Evolutionary conservation across 2,329 filamentous ascomycete genomes (phyloP), one percentile per base, ranked within the genome.

Genomic region (Aspergillus japonicus): DNA sequence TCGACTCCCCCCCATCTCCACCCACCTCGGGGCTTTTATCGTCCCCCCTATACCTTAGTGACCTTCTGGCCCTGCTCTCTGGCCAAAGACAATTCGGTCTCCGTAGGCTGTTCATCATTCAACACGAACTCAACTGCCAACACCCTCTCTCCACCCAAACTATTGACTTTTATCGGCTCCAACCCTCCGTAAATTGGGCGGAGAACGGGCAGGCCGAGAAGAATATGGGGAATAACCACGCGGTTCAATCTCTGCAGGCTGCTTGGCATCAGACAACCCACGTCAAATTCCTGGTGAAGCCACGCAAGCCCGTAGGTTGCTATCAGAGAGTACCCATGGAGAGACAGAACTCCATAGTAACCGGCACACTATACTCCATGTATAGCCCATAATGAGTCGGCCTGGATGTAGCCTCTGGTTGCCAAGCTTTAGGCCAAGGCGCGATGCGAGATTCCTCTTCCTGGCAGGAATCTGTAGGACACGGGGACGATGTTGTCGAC

Each of bases 381-480:
- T 42, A 19, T n/a, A 42, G 14, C 39, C 39, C 39, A 42, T 55
- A 48, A 55, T 48, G 53, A 55, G 23, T 48, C 53, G 12, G 26
- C 33, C 53, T 55, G 33, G 53, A 42, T 47, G 44, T 29, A 55
- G 42, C 24, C 53, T 48, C 26, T 31, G 23, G 53, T 55, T 55
- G 53, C 53, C 53, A 55, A 55, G 53, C 53, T 55, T 55, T 55
- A 16, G 53, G 53, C 35, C 24, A 16, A 39, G 35, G 42, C 51
- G 33, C 42, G 33, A 47, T 54, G 6, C 24, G 16, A 31, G 24
- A 42, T 23, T 39, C 44, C 21, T 21, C 50, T 39, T 39, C 14
- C n/a, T 23, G 26, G 10, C 14, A 23, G 39, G 14, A 44, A 16
- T n/a, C 6, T 44, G 39, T 19, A 44, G 11, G 33, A 35, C 4